Percentiles rank a stretch among this genome's conserved stretches.
Evolutionary conservation across 345 rosid species (phyloP).

Genomic region (Ailanthus altissimus): DNA sequence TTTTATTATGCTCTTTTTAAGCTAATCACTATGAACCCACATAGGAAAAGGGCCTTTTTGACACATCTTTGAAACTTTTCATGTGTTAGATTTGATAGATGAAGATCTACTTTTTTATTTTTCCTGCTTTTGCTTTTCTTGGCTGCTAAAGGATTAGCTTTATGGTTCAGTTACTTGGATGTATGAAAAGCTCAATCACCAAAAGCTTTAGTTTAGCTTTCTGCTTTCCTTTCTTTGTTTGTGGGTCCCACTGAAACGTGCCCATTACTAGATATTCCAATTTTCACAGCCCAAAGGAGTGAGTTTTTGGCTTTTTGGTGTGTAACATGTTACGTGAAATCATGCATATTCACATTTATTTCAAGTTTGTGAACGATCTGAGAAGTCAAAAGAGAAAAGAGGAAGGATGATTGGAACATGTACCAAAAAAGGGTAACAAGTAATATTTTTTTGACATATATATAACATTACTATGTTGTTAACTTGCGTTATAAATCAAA

Average conservation of each 20-base stretch:
- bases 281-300: too few species aligned
- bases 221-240: too few species aligned
- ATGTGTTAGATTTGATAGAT: background rate
- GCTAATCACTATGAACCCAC: background rate
- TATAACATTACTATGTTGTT: background rate
- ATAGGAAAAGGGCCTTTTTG: constrained; percentile 1
- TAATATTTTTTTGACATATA: background rate
- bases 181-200: constrained; percentile 7
- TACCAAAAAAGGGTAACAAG: background rate
- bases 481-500: background rate
- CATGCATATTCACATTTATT: background rate
- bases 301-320: background rate
- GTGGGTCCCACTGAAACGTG: constrained; percentile 1
- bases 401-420: background rate
- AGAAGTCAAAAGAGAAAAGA: background rate
- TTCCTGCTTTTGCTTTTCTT: background rate
- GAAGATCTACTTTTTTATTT: background rate
- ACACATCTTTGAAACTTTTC: background rate
- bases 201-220: background rate
- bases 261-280: background rate
- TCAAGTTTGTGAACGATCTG: constrained; percentile 4
- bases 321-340: background rate
- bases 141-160: constrained; percentile 11
- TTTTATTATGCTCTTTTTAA: background rate
- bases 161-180: constrained; percentile 2